These are phyloP conservation scores for Fremontodendron californicum DNA, from an alignment of 345 rosid species.

Conservation along the genomic window DNA sequence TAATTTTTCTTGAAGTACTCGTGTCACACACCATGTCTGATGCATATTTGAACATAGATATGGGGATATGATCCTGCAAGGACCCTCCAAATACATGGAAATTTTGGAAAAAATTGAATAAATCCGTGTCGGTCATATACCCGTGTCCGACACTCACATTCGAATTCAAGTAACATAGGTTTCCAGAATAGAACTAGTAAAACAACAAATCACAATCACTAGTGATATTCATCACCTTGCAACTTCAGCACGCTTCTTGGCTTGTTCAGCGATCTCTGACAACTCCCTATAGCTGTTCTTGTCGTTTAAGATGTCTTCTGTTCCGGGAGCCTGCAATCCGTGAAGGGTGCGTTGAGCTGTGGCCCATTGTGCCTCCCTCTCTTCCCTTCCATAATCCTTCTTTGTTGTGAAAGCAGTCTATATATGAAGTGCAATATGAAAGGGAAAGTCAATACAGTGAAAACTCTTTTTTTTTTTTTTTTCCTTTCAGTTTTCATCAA, in stretches of 20 bases:
- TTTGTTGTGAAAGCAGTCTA: constrained; percentile 3
- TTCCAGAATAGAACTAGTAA: not conserved
- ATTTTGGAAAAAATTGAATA: no score
- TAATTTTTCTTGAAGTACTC: no score
- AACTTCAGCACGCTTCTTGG: constrained; percentile 3
- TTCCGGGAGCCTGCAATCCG: constrained; percentile 3
- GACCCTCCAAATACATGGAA: no score
- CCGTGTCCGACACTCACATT: no score
- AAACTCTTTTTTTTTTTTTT: no score
- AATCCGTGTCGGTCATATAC: no score
- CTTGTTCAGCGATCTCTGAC: not conserved
- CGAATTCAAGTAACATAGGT: no score
- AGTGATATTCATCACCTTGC: constrained; percentile 2
- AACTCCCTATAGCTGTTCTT: not conserved
- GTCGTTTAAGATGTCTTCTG: not conserved
- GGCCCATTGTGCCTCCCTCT: constrained; percentile 3
- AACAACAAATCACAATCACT: not conserved
- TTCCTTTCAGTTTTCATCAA: not conserved
- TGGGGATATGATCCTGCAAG: no score
- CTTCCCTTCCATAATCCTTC: constrained; percentile 4
- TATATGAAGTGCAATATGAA: not conserved
- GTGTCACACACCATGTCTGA: no score
- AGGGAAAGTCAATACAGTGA: not conserved
- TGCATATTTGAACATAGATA: no score
- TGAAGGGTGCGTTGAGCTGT: not conserved